Evolutionary conservation across 345 rosid genomes (phyloP), one percentile per base, ranked within the genome.

Genomic region (Passiflora organensis): DNA sequence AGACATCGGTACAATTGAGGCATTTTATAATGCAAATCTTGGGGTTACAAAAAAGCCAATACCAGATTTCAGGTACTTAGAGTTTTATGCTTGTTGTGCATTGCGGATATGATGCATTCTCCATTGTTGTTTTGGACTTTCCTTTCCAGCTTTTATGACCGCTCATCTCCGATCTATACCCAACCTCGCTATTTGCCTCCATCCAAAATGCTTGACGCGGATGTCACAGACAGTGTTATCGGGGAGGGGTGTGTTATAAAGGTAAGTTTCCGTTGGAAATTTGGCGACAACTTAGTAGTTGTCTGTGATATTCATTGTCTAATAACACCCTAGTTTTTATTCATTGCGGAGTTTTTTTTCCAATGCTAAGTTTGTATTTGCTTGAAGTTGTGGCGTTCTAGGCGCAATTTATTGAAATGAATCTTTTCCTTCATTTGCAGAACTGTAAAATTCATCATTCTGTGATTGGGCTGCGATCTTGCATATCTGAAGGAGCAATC

Each of bases 181-280:
- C 97, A 91, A 68, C 97, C 97, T 47, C 87, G 97, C 19, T 91
- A 91, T 62, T 67, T 91, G 64, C 97, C 96, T 51, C 97, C 97
- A 17, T 91, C 96, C 43, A 87, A 87, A 82, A 87, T 91, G 97
- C 96, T 91, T 51, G 91, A 91, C 76, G 96, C 95, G 59, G 96
- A 91, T 79, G 95, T 91, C 53, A 91, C 95, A 0, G 97, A 87
- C 45, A 91, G 97, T 56, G 96, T 87, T 34, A 87, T 91, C 20
- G 97, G 97, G n/a, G 97, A 91, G 64, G 96, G 96, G 32, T 91
- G 96, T 58, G 97, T 91, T 55, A 87, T 87, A 44, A 91, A 87
- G 95, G 97, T 83, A 70, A 64, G 63, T 38, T 45, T 42, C 16
- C 15, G 51, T 48, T n/a, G 34, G 32, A 46, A 56, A 24, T 5